Base-by-base conservation (phyloP, 768 basidiomycete genomes). In the Rhodotorula toruloides region DNA sequence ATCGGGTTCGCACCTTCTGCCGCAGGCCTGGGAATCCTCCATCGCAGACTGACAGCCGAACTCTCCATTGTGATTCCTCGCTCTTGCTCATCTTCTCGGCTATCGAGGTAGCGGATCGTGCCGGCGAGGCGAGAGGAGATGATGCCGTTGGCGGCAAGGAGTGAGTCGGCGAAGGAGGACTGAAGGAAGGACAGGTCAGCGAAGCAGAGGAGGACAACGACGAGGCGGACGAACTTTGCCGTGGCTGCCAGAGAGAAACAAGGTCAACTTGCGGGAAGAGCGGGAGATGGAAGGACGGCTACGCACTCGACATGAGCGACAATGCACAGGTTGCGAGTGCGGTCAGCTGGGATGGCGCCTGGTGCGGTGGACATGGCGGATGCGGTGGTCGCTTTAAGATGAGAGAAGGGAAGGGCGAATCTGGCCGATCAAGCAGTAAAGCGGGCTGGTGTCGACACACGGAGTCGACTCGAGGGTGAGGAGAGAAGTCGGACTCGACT, bases 41-140 rank as follows among this genome's bases (percentile, higher is more conserved):
- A 99, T 68, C 85, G 84, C 59, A 97, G 80, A 8, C 89, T 91
- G 11, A 98, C 88, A 0, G 96, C 93, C 76, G 90, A 92, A 70
- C 90, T 91, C 78, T 99, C 93, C 96, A 99, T 98, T 0, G 96
- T 98, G 67, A 99, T 99, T 4, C 96, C 96, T 55, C 96, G 81
- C 78, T 98, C 87, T 74, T 97, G 93, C 75, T 99, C 96, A 74
- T 98, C 96, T 76, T 97, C 92, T 71, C 96, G 82, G 64, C 88
- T 90, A 76, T 99, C 96, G 58, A 98, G 81, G 77, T 94, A 99
- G 59, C 96, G 82, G 78, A 98, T 86, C 77, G 96, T 98, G 16
- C 96, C 96, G 4, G 92, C 94, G 86, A 97, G 89, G 59, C 89
- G 81, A 16, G 86, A 79, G 1, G 94, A 97, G 74, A 99, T 97